These are phyloP conservation scores for baker's yeast (Saccharomyces cerevisiae) DNA, from an alignment of 805 yeast species.

Conservation along the genomic window DNA sequence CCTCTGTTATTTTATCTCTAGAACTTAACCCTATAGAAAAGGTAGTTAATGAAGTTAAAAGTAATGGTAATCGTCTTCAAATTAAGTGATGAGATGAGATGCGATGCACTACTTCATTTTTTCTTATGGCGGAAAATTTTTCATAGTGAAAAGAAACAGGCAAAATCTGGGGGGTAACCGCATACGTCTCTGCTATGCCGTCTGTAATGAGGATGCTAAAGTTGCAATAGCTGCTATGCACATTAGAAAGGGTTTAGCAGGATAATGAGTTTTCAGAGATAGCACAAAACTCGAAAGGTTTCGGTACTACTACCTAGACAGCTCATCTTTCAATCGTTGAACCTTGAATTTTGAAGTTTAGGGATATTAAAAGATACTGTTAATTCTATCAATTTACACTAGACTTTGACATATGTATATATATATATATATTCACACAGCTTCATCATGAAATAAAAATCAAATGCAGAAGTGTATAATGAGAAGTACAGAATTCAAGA, in stretches of 20 bases:
- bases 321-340: neutral
- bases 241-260: neutral
- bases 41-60: neutral
- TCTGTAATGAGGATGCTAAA: neutral
- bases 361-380: neutral
- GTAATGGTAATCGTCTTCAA: too few species aligned
- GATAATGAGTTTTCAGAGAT: neutral
- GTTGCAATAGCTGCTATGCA: neutral
- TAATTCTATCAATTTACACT: neutral
- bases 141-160: neutral
- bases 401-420: neutral
- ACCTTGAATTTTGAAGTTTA: neutral
- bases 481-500: neutral
- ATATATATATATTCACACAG: neutral
- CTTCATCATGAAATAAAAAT: neutral
- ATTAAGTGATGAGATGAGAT: slow-evolving; percentile 10
- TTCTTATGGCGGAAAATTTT: neutral
- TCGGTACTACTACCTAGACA: too few species aligned
- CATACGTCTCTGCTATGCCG: neutral
- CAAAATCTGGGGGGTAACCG: neutral
- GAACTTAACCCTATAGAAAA: neutral
- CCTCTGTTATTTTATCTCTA: neutral
- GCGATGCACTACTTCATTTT: slow-evolving; percentile 5
- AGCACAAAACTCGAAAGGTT: neutral
- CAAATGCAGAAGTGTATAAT: neutral